Conservation (phyloP, 768 basidiomycete genomes). For the Cystofilobasidium ferigula region DNA sequence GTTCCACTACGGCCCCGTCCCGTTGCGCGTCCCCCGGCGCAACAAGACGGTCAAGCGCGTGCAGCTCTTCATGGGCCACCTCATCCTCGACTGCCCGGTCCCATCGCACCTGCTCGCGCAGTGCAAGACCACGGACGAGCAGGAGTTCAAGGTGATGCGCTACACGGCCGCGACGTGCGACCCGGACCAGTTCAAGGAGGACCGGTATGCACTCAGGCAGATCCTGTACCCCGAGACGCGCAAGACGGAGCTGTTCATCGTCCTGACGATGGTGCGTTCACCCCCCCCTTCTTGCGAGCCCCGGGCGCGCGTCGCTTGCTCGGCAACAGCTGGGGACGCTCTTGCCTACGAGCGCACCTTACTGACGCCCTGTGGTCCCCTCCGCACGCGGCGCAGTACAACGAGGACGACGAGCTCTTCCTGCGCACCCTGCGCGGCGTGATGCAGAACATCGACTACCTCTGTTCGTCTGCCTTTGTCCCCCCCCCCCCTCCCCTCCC, state of each 20-base stretch:
- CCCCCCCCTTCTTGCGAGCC: background rate
- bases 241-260: slow-evolving; percentile 27
- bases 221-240: slow-evolving; percentile 20
- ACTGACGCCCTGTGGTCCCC: no score
- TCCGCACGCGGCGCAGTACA: no score
- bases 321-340: background rate
- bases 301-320: background rate
- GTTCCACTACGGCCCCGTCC: slow-evolving; percentile 23
- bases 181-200: slow-evolving; percentile 24
- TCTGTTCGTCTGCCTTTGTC: slow-evolving; percentile 23
- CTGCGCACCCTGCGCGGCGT: slow-evolving; percentile 69
- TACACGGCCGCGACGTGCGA: slow-evolving; percentile 26
- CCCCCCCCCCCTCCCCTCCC: background rate
- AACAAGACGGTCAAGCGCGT: slow-evolving; percentile 26
- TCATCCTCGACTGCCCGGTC: slow-evolving; percentile 24
- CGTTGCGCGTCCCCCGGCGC: slow-evolving; percentile 20
- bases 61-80: slow-evolving; percentile 23
- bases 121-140: slow-evolving; percentile 3
- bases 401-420: slow-evolving; percentile 27
- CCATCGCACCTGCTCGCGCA: slow-evolving; percentile 17
- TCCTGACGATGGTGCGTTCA: slow-evolving; percentile 22
- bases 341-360: background rate
- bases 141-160: slow-evolving; percentile 23
- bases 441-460: slow-evolving; percentile 64
- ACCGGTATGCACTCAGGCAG: slow-evolving; percentile 26